Evolutionary conservation across 805 yeast genomes (phyloP).

Genomic region (Metschnikowia arizonensis): DNA sequence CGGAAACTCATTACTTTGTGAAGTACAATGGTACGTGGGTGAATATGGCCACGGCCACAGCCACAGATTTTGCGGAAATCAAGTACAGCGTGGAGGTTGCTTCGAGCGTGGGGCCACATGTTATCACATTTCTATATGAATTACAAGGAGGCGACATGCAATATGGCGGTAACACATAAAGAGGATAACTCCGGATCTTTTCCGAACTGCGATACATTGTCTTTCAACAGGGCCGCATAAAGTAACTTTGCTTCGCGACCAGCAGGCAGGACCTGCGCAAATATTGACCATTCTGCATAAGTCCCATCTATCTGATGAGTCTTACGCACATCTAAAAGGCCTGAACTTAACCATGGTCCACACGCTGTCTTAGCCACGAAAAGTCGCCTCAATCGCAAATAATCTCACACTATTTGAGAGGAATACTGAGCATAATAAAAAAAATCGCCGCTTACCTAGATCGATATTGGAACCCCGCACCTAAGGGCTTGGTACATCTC

Average conservation of each 20-base stretch:
- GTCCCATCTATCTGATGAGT: not conserved
- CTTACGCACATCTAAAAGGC: not conserved
- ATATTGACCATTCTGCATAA: not conserved
- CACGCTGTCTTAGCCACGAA: not conserved
- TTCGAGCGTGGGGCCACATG: constrained; percentile 8
- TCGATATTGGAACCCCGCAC: not conserved
- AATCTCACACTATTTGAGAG: not conserved
- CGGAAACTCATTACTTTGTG: constrained; percentile 26
- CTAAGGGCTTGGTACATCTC: not conserved
- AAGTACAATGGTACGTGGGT: constrained; percentile 12
- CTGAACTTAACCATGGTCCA: not conserved
- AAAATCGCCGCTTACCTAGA: too few species aligned
- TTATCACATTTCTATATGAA: constrained; percentile 16
- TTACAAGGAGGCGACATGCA: not conserved
- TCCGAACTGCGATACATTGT: not conserved
- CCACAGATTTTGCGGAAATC: constrained; percentile 13
- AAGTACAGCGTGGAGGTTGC: constrained; percentile 8
- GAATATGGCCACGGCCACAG: constrained; percentile 13
- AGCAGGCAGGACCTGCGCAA: not conserved
- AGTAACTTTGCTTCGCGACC: constrained; percentile 1
- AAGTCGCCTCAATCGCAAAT: not conserved
- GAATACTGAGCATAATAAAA: not conserved
- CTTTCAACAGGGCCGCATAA: not conserved
- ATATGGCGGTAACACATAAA: not conserved
- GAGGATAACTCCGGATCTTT: not conserved